A percentile compares a stretch with the other conserved stretches of the same genome.
phyloP scores from a whole-genome alignment of 306 rosid genomes.

The Lotus japonicus region DNA sequence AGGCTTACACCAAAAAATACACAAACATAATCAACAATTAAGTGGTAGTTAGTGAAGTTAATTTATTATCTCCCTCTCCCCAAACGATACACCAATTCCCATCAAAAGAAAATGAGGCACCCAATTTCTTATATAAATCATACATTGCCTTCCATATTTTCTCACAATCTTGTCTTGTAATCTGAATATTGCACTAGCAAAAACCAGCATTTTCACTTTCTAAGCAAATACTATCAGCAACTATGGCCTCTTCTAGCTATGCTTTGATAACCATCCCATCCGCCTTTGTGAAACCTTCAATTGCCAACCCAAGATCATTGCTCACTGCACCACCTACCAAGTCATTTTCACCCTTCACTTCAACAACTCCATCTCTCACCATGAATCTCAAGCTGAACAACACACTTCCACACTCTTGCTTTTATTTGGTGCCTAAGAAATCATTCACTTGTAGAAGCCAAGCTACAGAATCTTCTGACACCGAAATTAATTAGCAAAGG shows the following conservation, averaged over 20 bases:
- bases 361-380: constrained; percentile 19
- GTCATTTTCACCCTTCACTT: constrained; percentile 9
- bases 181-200: not conserved
- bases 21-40: not conserved
- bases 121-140: not conserved
- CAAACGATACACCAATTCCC: not conserved
- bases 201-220: too few relatives aligned
- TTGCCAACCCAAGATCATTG: constrained; percentile 1
- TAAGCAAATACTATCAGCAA: too few relatives aligned
- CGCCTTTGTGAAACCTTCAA: too few relatives aligned
- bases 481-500: too few relatives aligned
- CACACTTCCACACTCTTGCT: not conserved
- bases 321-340: constrained; percentile 15
- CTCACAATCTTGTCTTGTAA: not conserved
- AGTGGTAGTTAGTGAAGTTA: not conserved
- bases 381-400: constrained; percentile 14
- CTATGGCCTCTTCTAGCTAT: too few relatives aligned
- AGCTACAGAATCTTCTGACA: not conserved
- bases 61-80: not conserved
- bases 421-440: constrained; percentile 16
- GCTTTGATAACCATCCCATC: too few relatives aligned
- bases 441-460: constrained; percentile 37
- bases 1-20: not conserved
- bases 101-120: constrained; percentile 6
- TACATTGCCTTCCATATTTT: not conserved